A percentile compares a stretch with the other conserved stretches of the same genome.
Conservation (phyloP, 306 rosid species). For the Ormosia emarginata region DNA sequence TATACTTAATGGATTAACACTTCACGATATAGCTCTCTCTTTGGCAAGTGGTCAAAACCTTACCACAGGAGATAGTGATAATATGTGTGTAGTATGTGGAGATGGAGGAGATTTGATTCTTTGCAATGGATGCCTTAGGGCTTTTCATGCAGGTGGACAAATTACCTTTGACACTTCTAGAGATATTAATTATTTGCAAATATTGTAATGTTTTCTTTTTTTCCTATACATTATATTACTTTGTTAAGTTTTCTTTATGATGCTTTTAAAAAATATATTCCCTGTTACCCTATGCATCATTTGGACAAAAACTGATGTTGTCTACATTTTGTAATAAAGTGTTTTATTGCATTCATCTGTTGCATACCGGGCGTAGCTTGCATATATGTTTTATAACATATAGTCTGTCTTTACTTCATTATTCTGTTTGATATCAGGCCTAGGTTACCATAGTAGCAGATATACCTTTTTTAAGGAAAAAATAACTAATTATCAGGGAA, state of each 20-base stretch:
- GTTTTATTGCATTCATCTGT: not conserved
- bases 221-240: not conserved
- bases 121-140: slow-evolving; percentile 89
- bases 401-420: not conserved
- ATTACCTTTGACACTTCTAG: not conserved
- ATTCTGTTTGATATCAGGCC: not conserved
- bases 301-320: not conserved
- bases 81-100: slow-evolving; percentile 96
- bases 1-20: slow-evolving; percentile 91
- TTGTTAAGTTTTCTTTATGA: not conserved
- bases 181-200: not conserved
- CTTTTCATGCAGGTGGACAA: slow-evolving; percentile 81
- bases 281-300: not conserved
- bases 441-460: not conserved
- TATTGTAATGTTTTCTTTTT: slow-evolving; percentile 1
- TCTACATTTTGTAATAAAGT: not conserved
- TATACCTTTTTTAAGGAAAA: not conserved
- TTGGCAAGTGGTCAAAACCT: slow-evolving; percentile 92
- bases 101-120: slow-evolving; percentile 83
- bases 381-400: not conserved
- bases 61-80: slow-evolving; percentile 90
- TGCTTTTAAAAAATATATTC: not conserved
- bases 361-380: not conserved
- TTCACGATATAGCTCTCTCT: slow-evolving; percentile 94
- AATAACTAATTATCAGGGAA: not conserved